Base-by-base conservation (phyloP, 75 land plant genomes). In the Larix kaempferi region DNA sequence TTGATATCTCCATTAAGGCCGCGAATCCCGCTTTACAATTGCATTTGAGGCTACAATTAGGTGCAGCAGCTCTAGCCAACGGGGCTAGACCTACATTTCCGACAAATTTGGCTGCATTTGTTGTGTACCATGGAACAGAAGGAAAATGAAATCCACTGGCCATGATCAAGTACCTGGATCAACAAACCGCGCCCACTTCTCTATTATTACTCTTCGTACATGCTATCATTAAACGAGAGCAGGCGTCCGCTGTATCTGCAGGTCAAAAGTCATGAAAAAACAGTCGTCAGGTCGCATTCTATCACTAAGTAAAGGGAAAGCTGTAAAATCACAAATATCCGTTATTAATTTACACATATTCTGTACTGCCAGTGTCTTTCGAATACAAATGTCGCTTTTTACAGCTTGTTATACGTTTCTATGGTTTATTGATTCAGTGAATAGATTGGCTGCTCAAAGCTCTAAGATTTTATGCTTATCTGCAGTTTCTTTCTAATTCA, bases 131-230 rank as follows among this genome's bases (percentile, higher is more conserved):
- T 69, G 73, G 12, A n/a, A 22, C 52, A 39, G 25, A 69, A n/a
- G 73, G 11, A 29, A 37, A 33, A 69, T 13, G 25, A n/a, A 21
- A 39, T 23, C 54, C 54, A 11, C 54, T 49, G 54, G 54, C 54
- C 54, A 49, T 49, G 10, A 49, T 49, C 54, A 49, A 49, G 11
- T 11, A 49, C 12, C 54, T 49, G 12, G 73, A 41, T 39, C n/a
- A 23, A 3, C 12, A 22, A 41, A 35, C 41, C 21, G 73, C 73
- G 73, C 52, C 73, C 33, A 35, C 73, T 23, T 11, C 11, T 69
- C 73, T 39, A 41, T 41, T 19, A 69, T 49, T 69, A 39, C 54
- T 69, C 73, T 44, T 41, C 73, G 73, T 69, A 69, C 44, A 69
- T 41, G 14, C 4, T 41, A 10, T 3, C 23, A 69, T 69, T 13